Base-by-base conservation (phyloP, 495 filamentous ascomycete species). In the Penicillium atrosanguineum region DNA sequence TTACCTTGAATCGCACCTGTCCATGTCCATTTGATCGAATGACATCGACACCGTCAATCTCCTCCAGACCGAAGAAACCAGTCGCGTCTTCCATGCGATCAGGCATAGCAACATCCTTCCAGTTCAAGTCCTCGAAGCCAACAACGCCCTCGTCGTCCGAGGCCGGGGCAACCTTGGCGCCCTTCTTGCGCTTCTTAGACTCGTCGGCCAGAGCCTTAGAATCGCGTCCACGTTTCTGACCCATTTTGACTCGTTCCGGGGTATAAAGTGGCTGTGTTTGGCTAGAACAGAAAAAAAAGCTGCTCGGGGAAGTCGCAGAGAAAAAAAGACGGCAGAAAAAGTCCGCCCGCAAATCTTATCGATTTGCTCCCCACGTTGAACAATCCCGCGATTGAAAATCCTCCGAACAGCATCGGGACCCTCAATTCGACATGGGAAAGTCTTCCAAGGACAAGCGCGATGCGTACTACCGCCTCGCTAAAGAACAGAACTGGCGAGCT, bases 391-490 rank as follows among this genome's bases (percentile, higher is more conserved):
- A 52, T 29, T 23, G 37, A 56, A 56, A 50, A 37, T 50, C 49
- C 47, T 31, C 42, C 45, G 34, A 15, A 29, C 28, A 42, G 28
- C 53, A 41, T 46, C 47, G 48, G 25, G 39, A 6, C 21, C 48
- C 45, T 51, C 14, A 20, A 16, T 34, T 53, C 39, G 61, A 54
- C 20, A 98, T 98, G 94, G 94, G 94, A 2, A 97, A 97, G 69
- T 96, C 94, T 1, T 96, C 92, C 34, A 98, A 98, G 73, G 94
- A 98, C 64, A 98, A 98, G 76, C 88, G 94, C 44, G 94, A 98
- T 67, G 89, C 91, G 47, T 98, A 98, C 72, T 98, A 98, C 67
- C 84, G 94, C 26, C 86, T 98, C 7, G 94, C 94, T 4, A 98
- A 98, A 74, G 94, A 98, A 64, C 91, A 97, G 79, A 93, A 94